Percentiles rank a stretch among this genome's conserved stretches.
phyloP scores from a whole-genome alignment of 2,329 filamentous ascomycete species.

The Xylaria sp. region DNA sequence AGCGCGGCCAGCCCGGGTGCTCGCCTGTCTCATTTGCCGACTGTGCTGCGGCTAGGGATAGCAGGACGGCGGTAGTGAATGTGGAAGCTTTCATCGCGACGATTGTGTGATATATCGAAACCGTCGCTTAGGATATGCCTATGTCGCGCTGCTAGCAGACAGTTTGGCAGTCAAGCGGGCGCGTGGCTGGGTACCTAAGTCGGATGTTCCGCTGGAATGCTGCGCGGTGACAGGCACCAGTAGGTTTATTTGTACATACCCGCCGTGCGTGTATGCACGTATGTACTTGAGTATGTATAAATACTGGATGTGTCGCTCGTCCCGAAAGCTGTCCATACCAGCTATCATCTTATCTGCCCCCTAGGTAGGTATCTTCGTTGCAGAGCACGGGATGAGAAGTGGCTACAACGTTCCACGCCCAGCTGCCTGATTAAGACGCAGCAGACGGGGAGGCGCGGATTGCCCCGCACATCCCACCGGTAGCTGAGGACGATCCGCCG shows the following conservation, averaged over 20 bases:
- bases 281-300: no score
- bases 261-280: no score
- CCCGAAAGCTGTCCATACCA: no score
- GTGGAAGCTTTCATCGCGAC: conserved; percentile 6
- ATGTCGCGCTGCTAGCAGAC: background rate
- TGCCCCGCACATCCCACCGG: background rate
- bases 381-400: conserved; percentile 5
- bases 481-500: background rate
- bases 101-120: background rate
- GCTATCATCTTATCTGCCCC: no score
- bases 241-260: no score
- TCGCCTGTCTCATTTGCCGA: conserved; percentile 41
- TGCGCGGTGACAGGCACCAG: background rate
- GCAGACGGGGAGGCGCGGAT: background rate
- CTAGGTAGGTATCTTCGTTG: no score
- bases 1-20: conserved; percentile 47
- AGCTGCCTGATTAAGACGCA: conserved; percentile 18
- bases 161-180: background rate
- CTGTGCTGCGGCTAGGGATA: conserved; percentile 16
- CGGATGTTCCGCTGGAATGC: background rate
- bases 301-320: no score
- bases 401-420: conserved; percentile 21
- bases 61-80: conserved; percentile 2
- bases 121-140: background rate
- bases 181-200: background rate